These are phyloP conservation scores for Acacia crassicarpa DNA, from an alignment of 306 rosid genomes.

Conservation along the genomic window DNA sequence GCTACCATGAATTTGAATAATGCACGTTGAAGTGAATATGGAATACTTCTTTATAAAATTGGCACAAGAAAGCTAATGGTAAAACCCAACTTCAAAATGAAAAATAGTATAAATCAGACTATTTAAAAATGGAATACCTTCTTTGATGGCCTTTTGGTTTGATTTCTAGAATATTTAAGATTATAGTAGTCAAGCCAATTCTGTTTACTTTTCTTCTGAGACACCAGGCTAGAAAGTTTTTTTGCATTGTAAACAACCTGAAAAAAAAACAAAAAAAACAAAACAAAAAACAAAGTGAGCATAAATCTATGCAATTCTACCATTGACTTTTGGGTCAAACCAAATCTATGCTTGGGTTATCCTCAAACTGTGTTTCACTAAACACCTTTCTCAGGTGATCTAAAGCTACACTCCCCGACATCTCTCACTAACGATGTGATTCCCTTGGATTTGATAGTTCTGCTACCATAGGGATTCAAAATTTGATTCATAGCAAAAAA, in stretches of 20 bases:
- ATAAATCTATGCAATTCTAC: neutral
- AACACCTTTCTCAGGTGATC: neutral
- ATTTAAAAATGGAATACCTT: slow-evolving; percentile 58
- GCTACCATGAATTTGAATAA: slow-evolving; percentile 7
- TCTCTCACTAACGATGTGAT: neutral
- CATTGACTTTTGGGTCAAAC: neutral
- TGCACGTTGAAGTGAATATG: slow-evolving; percentile 3
- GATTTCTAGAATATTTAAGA: slow-evolving; percentile 74
- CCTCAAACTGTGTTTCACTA: neutral
- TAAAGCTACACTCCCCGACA: neutral
- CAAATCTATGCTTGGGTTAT: neutral
- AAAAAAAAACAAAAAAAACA: no score
- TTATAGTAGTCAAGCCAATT: slow-evolving; percentile 95
- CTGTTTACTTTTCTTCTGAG: slow-evolving; percentile 71
- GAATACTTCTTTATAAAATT: neutral
- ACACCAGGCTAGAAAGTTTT: slow-evolving; percentile 69
- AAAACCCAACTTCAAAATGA: slow-evolving; percentile 8
- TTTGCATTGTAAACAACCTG: slow-evolving; percentile 90
- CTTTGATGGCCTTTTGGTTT: slow-evolving; percentile 54
- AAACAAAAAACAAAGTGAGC: slow-evolving; percentile 20
- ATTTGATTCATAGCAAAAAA: slow-evolving; percentile 5
- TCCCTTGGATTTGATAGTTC: neutral
- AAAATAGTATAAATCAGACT: slow-evolving; percentile 16
- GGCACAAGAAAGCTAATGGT: slow-evolving; percentile 9
- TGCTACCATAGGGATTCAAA: neutral